Evolutionary conservation across 495 filamentous ascomycete genomes (phyloP).

Genomic region (Elasticomyces elasticus): DNA sequence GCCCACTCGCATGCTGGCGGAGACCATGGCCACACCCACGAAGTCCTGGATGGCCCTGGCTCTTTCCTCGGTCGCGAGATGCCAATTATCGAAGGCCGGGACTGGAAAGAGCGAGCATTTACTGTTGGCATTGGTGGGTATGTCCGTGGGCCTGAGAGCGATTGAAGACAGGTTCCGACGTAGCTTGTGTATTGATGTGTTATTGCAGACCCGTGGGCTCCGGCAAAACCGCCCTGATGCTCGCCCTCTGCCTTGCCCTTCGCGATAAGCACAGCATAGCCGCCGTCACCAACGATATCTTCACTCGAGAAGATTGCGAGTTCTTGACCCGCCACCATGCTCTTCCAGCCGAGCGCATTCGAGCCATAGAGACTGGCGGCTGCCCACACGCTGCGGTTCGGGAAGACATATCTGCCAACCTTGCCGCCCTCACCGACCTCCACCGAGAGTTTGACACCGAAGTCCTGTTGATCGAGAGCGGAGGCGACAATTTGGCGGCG

Average conservation of each 20-base stretch:
- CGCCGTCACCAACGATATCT: conserved; percentile 98
- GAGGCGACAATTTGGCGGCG: conserved; percentile 91
- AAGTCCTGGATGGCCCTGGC: conserved; percentile 90
- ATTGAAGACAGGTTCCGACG: neutral
- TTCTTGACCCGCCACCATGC: conserved; percentile 83
- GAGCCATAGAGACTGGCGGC: conserved; percentile 93
- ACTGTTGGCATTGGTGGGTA: conserved; percentile 96
- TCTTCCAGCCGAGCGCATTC: conserved; percentile 71
- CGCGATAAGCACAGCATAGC: conserved; percentile 73
- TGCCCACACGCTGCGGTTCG: conserved; percentile 96
- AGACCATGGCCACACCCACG: conserved; percentile 90
- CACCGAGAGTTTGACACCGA: conserved; percentile 64
- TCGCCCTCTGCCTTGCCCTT: conserved; percentile 71
- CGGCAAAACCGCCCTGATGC: conserved; percentile 94
- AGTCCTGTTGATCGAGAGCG: conserved; percentile 82
- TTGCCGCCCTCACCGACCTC: conserved; percentile 79
- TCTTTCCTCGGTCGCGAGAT: conserved; percentile 85
- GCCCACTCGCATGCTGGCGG: conserved; percentile 39
- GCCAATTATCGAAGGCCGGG: conserved; percentile 76
- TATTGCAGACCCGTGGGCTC: conserved; percentile 77
- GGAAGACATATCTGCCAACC: conserved; percentile 91
- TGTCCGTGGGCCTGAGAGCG: conserved; percentile 24
- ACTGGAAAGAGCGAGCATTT: conserved; percentile 87
- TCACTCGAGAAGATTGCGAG: conserved; percentile 92
- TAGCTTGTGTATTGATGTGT: neutral